Evolutionary conservation across 352 stramenopile species (phyloP).

Genomic region (Pythium plurisporium): DNA sequence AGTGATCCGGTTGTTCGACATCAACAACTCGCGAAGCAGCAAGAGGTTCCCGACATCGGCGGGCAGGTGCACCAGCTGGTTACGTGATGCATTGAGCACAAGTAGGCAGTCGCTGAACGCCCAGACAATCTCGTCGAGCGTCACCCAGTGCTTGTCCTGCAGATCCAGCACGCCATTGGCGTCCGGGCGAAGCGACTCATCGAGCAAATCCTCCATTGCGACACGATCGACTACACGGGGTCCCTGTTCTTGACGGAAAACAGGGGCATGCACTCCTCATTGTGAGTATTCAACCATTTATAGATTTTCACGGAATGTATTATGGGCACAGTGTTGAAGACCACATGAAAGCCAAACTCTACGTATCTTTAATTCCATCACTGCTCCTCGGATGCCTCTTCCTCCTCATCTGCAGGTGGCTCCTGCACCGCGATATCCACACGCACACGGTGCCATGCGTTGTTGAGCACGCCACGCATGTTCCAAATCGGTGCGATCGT

Average conservation of each 20-base stretch:
- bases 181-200: slow-evolving; percentile 54
- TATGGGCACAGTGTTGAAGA: too few species aligned
- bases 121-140: slow-evolving; percentile 76
- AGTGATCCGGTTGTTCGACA: slow-evolving; percentile 57
- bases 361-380: too few species aligned
- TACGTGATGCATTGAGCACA: slow-evolving; percentile 63
- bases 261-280: too few species aligned
- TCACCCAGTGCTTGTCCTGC: slow-evolving; percentile 77
- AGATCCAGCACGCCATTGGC: slow-evolving; percentile 69
- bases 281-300: neutral
- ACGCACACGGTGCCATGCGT: slow-evolving; percentile 92
- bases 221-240: neutral
- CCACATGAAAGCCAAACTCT: too few species aligned
- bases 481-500: slow-evolving; percentile 96
- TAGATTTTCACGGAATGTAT: neutral
- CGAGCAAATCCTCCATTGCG: slow-evolving; percentile 71
- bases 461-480: slow-evolving; percentile 96
- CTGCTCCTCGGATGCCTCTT: slow-evolving; percentile 27
- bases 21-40: slow-evolving; percentile 56
- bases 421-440: slow-evolving; percentile 37
- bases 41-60: slow-evolving; percentile 56
- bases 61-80: slow-evolving; percentile 64
- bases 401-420: slow-evolving; percentile 28
- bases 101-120: slow-evolving; percentile 56
- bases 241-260: too few species aligned